phyloP scores from a whole-genome alignment of 306 rosid species.

The Quercus bicolor region DNA sequence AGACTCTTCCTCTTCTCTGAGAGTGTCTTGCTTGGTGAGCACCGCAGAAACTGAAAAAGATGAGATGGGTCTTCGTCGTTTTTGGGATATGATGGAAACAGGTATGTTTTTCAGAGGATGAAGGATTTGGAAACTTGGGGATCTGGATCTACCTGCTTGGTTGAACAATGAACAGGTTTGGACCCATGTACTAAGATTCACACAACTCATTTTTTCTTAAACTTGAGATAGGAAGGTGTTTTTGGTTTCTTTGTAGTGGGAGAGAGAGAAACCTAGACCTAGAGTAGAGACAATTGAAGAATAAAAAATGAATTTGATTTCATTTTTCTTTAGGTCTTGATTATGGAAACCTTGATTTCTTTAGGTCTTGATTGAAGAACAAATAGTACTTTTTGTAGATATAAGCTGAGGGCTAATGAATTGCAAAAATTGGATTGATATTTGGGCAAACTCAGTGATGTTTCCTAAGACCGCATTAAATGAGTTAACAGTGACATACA shows the following conservation, averaged over 20 bases:
- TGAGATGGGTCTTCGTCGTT: background rate
- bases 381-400: too few species aligned
- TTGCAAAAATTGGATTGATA: too few species aligned
- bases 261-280: background rate
- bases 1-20: conserved; percentile 2
- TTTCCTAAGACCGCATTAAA: too few species aligned
- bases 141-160: conserved; percentile 35
- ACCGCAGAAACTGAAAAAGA: conserved; percentile 29
- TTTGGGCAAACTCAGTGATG: too few species aligned
- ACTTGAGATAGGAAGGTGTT: background rate
- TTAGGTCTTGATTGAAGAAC: too few species aligned
- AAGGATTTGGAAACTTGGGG: conserved; percentile 19
- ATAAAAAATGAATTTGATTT: too few species aligned
- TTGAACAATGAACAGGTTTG: conserved; percentile 34
- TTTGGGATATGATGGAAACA: conserved; percentile 6
- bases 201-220: conserved; percentile 37
- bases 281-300: background rate
- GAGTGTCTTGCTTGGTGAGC: conserved; percentile 28
- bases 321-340: too few species aligned
- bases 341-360: too few species aligned
- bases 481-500: too few species aligned
- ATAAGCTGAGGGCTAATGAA: too few species aligned
- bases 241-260: background rate
- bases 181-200: conserved; percentile 43
- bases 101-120: conserved; percentile 21